phyloP scores from a whole-genome alignment of 495 filamentous ascomycete genomes.

The Melanomma pulvis-pyrius region DNA sequence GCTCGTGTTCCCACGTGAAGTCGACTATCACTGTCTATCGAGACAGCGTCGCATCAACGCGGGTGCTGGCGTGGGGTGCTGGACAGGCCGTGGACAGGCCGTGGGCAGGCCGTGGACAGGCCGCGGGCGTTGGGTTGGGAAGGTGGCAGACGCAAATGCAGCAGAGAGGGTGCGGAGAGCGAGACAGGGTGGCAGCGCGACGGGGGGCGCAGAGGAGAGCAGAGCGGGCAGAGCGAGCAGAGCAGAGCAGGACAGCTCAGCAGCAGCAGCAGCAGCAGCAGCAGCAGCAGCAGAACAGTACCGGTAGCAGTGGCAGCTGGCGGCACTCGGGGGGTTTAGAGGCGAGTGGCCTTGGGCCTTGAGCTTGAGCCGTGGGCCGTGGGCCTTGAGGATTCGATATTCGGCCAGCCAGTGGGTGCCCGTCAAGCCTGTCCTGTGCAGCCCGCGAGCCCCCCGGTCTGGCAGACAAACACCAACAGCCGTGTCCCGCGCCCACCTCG shows the following conservation, averaged over 20 bases:
- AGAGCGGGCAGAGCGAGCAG: background rate
- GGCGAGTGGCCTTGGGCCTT: background rate
- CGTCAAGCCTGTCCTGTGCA: too few species aligned
- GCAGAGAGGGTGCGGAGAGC: background rate
- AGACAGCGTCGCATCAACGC: too few species aligned
- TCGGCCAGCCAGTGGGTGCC: background rate
- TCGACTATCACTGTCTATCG: background rate
- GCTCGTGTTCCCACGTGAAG: conserved; percentile 29
- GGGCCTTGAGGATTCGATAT: background rate
- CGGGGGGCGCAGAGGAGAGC: background rate
- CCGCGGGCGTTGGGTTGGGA: background rate
- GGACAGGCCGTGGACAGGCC: too few species aligned
- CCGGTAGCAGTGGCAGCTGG: background rate
- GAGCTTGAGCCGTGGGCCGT: background rate
- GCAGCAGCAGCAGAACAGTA: background rate
- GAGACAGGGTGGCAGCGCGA: background rate
- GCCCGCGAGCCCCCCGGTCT: too few species aligned
- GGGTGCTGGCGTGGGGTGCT: too few species aligned
- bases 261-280: background rate
- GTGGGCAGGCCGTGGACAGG: too few species aligned
- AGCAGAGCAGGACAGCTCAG: background rate
- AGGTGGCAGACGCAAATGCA: background rate
- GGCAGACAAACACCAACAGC: too few species aligned
- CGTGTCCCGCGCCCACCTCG: too few species aligned
- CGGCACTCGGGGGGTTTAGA: background rate